These are phyloP conservation scores for Millerago galiae DNA, from an alignment of 805 yeast genomes.

Conservation along the genomic window DNA sequence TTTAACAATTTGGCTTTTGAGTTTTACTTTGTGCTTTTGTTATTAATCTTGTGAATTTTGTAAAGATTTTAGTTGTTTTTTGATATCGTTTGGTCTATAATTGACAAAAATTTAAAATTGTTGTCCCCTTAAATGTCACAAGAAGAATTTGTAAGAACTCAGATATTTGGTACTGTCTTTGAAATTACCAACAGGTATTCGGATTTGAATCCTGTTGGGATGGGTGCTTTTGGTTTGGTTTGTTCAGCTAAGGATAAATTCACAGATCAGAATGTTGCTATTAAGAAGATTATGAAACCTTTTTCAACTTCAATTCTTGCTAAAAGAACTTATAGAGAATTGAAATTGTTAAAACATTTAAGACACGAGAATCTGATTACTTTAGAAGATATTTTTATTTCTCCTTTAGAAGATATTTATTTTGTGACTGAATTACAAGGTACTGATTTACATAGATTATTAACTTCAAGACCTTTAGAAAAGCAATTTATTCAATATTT, in stretches of 20 bases:
- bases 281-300: slow-evolving; percentile 96
- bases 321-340: slow-evolving; percentile 92
- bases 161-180: slow-evolving; percentile 91
- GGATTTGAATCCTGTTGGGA: slow-evolving; percentile 94
- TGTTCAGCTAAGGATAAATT: slow-evolving; percentile 93
- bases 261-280: slow-evolving; percentile 91
- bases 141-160: slow-evolving; percentile 47
- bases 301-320: slow-evolving; percentile 92
- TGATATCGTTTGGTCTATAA: too few species aligned
- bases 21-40: too few species aligned
- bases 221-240: slow-evolving; percentile 99
- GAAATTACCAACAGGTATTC: slow-evolving; percentile 87
- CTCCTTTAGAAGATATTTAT: slow-evolving; percentile 92
- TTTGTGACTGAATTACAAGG: slow-evolving; percentile 97
- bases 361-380: slow-evolving; percentile 93
- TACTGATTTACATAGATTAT: slow-evolving; percentile 86
- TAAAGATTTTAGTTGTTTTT: too few species aligned
- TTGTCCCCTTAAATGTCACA: slow-evolving; percentile 15
- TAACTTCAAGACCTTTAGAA: slow-evolving; percentile 90
- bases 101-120: too few species aligned
- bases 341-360: slow-evolving; percentile 85
- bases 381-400: slow-evolving; percentile 85
- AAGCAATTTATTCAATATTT: slow-evolving; percentile 96
- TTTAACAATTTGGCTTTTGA: too few species aligned
- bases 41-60: too few species aligned